Percentiles rank a stretch among this genome's conserved stretches.
Evolutionary conservation across 2,329 filamentous ascomycete genomes (phyloP).

Genomic region (Penicillium sp.): DNA sequence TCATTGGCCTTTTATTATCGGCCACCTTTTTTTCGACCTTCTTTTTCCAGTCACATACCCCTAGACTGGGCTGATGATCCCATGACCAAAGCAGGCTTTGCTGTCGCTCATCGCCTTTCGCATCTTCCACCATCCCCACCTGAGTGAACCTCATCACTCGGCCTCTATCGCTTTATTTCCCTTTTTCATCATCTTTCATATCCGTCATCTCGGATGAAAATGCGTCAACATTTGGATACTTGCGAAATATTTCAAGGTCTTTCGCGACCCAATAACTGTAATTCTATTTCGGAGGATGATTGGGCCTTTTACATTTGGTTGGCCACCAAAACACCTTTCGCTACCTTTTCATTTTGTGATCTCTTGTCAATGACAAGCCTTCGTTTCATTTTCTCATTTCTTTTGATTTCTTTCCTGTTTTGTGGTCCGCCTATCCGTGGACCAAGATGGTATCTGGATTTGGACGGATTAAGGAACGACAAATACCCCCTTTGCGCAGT

Average conservation of each 20-base stretch:
- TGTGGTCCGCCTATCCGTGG: constrained; percentile 2
- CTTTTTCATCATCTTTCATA: constrained; percentile 1
- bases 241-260: constrained; percentile 12
- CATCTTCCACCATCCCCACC: neutral
- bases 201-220: constrained; percentile 31
- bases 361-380: constrained; percentile 12
- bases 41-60: constrained; percentile 24
- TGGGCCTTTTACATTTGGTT: constrained; percentile 5
- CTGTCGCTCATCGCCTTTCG: constrained; percentile 29
- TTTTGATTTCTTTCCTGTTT: constrained; percentile 10
- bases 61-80: constrained; percentile 30
- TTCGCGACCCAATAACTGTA: constrained; percentile 31
- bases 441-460: constrained; percentile 6
- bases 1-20: constrained; percentile 5
- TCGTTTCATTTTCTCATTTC: constrained; percentile 6
- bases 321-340: constrained; percentile 9
- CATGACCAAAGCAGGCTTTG: constrained; percentile 48
- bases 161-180: constrained; percentile 1
- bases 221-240: constrained; percentile 11
- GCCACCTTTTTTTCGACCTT: constrained; percentile 15
- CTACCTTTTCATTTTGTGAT: constrained; percentile 10
- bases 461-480: constrained; percentile 13
- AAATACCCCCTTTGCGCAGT: constrained; percentile 25
- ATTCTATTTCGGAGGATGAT: constrained; percentile 29
- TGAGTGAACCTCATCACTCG: neutral